Base-by-base conservation (phyloP, 2,329 filamentous ascomycete genomes). In the Lasiodiplodia sp. region DNA sequence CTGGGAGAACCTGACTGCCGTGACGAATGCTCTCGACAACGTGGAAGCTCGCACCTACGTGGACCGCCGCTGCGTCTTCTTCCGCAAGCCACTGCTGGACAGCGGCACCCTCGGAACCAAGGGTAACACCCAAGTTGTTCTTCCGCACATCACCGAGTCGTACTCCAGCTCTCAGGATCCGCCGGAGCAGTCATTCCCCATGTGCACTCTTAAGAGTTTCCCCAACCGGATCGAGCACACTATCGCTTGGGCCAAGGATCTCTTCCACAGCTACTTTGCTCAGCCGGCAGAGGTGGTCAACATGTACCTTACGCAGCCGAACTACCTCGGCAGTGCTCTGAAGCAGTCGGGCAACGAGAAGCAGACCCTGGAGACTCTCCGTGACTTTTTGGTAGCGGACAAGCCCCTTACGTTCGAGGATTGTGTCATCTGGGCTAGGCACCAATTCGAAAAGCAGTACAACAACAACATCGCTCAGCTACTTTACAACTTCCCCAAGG, bases 211-310 rank as follows among this genome's bases (percentile, higher is more conserved):
- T 71, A 90, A 93, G 77, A 97, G 94, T 81, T 99, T 99, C 86
- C 96, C 96, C 69, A 99, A 99, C 86, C 91, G 91, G 76, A 99
- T 99, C 75, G 94, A 99, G 83, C 96, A 99, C 81, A 98, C 96
- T 0, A 99, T 99, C 79, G 96, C 96, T 2, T 99, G 96, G 96
- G 91, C 94, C 49, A 93, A 96, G 75, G 96, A 98, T 79, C 87
- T 97, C 72, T 99, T 99, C 82, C 94, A 98, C 83, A 91, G 90
- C 34, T 93, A 91, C 73, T 99, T 98, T 75, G 94, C 97, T 74
- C 96, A 95, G 74, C 94, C 94, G 38, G 92, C 96, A 0, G 94
- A 98, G 81, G 92, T 94, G 44, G 95, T 96, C 77, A 99, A 99
- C 79, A 86, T 97, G 69, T 97, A 99, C 79, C 86, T 99, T 73